Percentiles rank a stretch among this genome's conserved stretches.
These are phyloP conservation scores for Geotrichum fermentans DNA, from an alignment of 1,139 yeast genomes.

Conservation along the genomic window DNA sequence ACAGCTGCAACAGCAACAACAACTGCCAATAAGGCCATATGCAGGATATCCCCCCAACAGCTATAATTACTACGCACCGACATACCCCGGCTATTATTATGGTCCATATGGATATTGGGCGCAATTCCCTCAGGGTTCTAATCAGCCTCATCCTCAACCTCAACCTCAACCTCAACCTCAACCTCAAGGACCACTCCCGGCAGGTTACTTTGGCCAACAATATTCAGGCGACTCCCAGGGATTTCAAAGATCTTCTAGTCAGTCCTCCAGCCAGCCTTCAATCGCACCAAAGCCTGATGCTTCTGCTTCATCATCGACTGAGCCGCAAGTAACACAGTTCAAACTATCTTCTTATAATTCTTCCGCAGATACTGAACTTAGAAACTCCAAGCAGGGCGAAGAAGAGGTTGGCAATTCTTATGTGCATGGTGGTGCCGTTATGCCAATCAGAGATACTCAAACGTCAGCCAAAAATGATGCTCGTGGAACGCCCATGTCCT, in stretches of 20 bases:
- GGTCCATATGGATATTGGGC: conserved; percentile 1
- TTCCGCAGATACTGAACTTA: not conserved
- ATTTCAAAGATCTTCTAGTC: no score
- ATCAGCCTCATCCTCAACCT: not conserved
- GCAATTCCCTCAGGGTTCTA: not conserved
- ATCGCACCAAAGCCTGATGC: not conserved
- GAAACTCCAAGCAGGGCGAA: not conserved
- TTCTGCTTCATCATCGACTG: not conserved
- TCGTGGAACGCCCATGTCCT: conserved; percentile 5
- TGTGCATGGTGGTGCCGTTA: conserved; percentile 1
- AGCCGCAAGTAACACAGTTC: not conserved
- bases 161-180: not conserved
- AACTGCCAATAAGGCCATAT: not conserved
- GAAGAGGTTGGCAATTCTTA: not conserved
- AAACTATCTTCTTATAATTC: not conserved
- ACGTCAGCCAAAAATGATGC: not conserved
- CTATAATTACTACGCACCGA: conserved; percentile 6
- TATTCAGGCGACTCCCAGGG: no score
- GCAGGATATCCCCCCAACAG: not conserved
- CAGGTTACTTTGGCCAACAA: no score
- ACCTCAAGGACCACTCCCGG: not conserved
- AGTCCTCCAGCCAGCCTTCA: not conserved
- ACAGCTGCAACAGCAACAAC: not conserved
- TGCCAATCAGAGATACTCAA: not conserved
- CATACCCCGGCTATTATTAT: not conserved